These are phyloP conservation scores for Pulicaria dysenterica DNA, from an alignment of 129 eudicot species.

Conservation along the genomic window DNA sequence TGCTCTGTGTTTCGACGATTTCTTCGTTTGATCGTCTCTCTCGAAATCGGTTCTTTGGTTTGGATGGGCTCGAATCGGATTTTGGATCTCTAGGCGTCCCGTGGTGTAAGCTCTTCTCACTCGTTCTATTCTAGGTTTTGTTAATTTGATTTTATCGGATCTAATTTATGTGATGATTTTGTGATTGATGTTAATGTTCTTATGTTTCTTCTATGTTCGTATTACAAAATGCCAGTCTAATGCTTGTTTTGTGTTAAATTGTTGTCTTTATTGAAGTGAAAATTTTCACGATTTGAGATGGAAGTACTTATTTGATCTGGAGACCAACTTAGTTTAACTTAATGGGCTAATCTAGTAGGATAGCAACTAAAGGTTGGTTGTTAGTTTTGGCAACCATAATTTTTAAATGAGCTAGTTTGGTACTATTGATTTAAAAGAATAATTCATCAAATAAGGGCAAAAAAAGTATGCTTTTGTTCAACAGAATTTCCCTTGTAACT, in stretches of 20 bases:
- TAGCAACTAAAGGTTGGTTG: too few species aligned
- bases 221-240: constrained; percentile 3
- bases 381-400: too few species aligned
- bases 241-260: constrained; percentile 10
- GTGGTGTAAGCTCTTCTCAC: constrained; percentile 70
- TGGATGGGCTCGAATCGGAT: constrained; percentile 76
- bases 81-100: constrained; percentile 92
- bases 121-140: constrained; percentile 10
- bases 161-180: constrained; percentile 11
- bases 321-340: background rate
- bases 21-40: constrained; percentile 64
- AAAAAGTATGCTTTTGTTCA: too few species aligned
- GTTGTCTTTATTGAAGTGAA: background rate
- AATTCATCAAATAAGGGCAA: too few species aligned
- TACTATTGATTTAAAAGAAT: too few species aligned
- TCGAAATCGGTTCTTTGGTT: constrained; percentile 62
- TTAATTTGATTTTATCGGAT: constrained; percentile 14
- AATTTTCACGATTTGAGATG: background rate
- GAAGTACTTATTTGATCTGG: background rate
- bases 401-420: too few species aligned
- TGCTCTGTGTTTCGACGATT: constrained; percentile 64
- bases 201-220: constrained; percentile 1
- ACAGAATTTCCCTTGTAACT: too few species aligned
- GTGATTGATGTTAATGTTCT: background rate
- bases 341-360: background rate